Conservation (phyloP, 441 rosid species). For the Mallotus japonicus region DNA sequence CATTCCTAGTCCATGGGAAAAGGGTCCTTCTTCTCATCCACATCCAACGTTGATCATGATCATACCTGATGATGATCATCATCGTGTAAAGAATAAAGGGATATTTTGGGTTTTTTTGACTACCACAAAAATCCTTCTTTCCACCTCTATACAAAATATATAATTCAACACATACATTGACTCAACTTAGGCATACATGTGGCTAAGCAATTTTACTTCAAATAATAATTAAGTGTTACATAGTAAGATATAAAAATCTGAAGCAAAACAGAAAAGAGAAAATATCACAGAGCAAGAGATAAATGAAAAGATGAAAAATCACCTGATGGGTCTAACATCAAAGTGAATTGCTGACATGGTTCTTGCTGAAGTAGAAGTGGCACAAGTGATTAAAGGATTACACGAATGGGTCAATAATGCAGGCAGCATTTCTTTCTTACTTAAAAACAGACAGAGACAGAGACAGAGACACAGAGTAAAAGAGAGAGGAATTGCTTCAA, state of each 20-base stretch:
- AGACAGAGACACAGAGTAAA: constrained; percentile 1
- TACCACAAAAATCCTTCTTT: constrained; percentile 40
- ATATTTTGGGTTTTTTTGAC: constrained; percentile 33
- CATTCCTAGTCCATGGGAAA: constrained; percentile 40
- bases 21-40: constrained; percentile 43
- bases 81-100: constrained; percentile 59
- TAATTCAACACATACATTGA: background rate
- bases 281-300: background rate
- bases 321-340: constrained; percentile 41
- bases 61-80: constrained; percentile 74
- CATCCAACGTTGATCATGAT: constrained; percentile 44
- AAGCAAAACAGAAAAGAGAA: background rate
- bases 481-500: constrained; percentile 21
- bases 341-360: constrained; percentile 27
- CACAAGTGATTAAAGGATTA: constrained; percentile 19
- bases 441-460: background rate
- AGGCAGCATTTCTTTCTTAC: constrained; percentile 10
- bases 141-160: constrained; percentile 27
- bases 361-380: constrained; percentile 1
- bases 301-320: constrained; percentile 18
- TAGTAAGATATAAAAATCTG: too few species aligned
- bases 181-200: background rate
- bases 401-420: constrained; percentile 10
- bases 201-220: background rate
- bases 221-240: background rate